Percentiles rank a stretch among this genome's conserved stretches.
Conservation (phyloP, 2,329 filamentous ascomycete genomes). For the Microdochium paspali region DNA sequence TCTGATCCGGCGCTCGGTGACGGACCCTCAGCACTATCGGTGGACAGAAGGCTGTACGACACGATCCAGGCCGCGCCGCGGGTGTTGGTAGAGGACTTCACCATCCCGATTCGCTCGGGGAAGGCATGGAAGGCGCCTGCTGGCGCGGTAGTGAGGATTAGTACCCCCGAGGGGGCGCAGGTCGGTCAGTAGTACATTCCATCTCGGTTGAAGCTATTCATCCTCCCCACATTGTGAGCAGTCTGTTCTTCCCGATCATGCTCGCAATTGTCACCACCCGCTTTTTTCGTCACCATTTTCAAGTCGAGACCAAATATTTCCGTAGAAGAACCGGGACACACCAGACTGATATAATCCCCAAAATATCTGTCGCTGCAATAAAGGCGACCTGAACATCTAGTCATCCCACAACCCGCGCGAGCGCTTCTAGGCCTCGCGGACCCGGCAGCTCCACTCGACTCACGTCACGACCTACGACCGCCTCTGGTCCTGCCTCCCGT, state of each 20-base stretch:
- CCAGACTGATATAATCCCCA: no score
- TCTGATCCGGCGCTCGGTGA: slow-evolving; percentile 22
- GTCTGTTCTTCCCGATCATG: no score
- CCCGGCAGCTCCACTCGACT: slow-evolving; percentile 67
- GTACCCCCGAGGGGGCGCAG: slow-evolving; percentile 68
- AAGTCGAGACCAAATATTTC: no score
- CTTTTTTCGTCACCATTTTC: background rate
- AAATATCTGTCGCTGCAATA: no score
- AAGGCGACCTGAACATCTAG: slow-evolving; percentile 75
- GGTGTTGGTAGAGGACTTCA: slow-evolving; percentile 38
- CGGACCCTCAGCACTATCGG: slow-evolving; percentile 26
- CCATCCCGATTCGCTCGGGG: slow-evolving; percentile 64
- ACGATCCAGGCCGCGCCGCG: slow-evolving; percentile 44
- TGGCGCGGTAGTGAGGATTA: slow-evolving; percentile 62
- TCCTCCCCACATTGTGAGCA: no score
- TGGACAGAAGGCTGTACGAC: slow-evolving; percentile 44
- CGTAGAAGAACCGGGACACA: no score
- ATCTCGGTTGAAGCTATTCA: no score
- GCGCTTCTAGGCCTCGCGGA: slow-evolving; percentile 73
- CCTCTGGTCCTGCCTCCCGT: slow-evolving; percentile 71
- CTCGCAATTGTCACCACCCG: no score
- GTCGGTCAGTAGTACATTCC: slow-evolving; percentile 39
- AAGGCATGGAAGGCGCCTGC: slow-evolving; percentile 62
- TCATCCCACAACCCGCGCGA: slow-evolving; percentile 68
- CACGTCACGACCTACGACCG: slow-evolving; percentile 65